Evolutionary conservation across 202 grass and related monocot species (phyloP), one percentile per base, ranked within the genome.

Genomic region (Carex sylvatica): DNA sequence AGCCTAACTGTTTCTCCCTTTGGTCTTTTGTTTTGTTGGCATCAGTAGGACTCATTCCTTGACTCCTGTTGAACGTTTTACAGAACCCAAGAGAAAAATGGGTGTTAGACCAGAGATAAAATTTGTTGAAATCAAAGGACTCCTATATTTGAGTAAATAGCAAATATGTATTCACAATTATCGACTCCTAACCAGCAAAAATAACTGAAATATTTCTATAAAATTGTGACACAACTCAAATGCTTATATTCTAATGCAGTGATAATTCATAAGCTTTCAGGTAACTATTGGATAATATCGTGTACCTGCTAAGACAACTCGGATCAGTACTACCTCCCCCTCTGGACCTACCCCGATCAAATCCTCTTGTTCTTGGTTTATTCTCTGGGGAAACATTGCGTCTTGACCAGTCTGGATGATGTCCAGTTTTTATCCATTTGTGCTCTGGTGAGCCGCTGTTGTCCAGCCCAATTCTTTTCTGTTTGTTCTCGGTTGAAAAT

Each of bases 1-100:
- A 55, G 72, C 49, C 72, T 18, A 14, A 26, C 55, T 75, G 13
- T 55, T 55, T 75, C 72, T 75, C 72, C 30, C 31, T 75, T 54
- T 30, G 4, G 24, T 55, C 49, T 75, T 55, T 5, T 75, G 24
- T 54, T 31, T 2, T 55, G 9, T 30, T 55, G 72, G 52, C 31
- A 28, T 6, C 16, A 30, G 31, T 36, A 70, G 33, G 14, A 15
- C 24, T 55, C 47, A 10, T 71, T 75, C 49, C 72, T 75, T 18
- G 72, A 26, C 24, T 55, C 23, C 23, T 55, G 0, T 46, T 46
- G 8, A 46, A 46, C 9, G 1, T 10, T 10, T 46, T 2, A 18
- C 42, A 46, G 9, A 46, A 46, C 42, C 42, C 9, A 46, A 10
- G 42, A 10, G 1, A 46, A 9, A 46, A 46, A 46, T 46, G 9